Percentiles rank a stretch among this genome's conserved stretches.
These are phyloP conservation scores for Trametes punicea DNA, from an alignment of 768 basidiomycete genomes.

Conservation along the genomic window DNA sequence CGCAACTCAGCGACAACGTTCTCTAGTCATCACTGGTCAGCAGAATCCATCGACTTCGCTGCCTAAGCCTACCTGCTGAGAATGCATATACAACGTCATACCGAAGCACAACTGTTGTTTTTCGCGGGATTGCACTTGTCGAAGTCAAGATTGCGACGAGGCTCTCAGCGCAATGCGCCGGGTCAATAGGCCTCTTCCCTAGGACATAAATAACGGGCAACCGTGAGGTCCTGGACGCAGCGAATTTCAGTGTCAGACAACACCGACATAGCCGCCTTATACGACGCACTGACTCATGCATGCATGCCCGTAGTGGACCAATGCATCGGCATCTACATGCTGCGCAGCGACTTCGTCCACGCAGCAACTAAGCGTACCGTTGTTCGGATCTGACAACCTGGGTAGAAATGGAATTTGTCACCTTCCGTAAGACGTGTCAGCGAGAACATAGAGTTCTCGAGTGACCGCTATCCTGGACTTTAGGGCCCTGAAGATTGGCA, in stretches of 20 bases:
- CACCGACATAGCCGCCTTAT: background rate
- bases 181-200: conserved; percentile 66
- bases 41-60: background rate
- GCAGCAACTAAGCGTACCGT: conserved; percentile 62
- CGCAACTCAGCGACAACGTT: conserved; percentile 31
- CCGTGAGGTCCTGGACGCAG: conserved; percentile 68
- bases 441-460: conserved; percentile 82
- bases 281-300: conserved; percentile 83
- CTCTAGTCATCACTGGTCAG: conserved; percentile 28
- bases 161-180: conserved; percentile 44
- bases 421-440: conserved; percentile 98
- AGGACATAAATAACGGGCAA: conserved; percentile 91
- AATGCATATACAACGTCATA: conserved; percentile 81
- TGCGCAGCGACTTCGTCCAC: conserved; percentile 95
- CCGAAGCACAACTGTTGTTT: conserved; percentile 48
- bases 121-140: background rate
- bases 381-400: background rate
- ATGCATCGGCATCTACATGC: conserved; percentile 86
- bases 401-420: conserved; percentile 31
- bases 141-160: conserved; percentile 36
- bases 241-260: background rate
- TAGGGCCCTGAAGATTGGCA: conserved; percentile 72
- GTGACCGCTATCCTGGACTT: conserved; percentile 44
- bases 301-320: conserved; percentile 96
- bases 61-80: conserved; percentile 45